These are phyloP conservation scores for Agarophyton chilense DNA, from an alignment of 23 red algal species.

Conservation along the genomic window DNA sequence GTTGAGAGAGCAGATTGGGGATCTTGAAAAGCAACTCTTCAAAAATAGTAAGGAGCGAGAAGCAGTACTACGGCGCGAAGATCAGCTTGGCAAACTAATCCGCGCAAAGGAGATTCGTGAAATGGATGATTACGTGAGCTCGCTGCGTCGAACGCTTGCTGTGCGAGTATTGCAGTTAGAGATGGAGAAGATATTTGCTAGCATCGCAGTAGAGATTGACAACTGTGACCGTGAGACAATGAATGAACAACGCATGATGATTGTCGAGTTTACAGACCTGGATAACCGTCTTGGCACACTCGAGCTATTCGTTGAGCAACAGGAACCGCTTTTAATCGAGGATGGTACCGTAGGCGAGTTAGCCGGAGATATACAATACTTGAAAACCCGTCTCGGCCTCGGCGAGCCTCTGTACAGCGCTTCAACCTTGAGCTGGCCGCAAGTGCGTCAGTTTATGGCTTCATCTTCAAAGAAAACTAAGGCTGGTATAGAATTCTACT, in stretches of 20 bases:
- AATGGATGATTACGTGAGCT: slow-evolving; percentile 92
- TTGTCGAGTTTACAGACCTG: slow-evolving; percentile 85
- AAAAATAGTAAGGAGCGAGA: slow-evolving; percentile 86
- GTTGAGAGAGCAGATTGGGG: slow-evolving; percentile 74
- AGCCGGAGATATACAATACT: slow-evolving; percentile 82
- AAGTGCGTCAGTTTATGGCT: slow-evolving; percentile 67
- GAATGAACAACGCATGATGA: slow-evolving; percentile 82
- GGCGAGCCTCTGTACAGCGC: slow-evolving; percentile 83
- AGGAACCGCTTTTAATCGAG: slow-evolving; percentile 84
- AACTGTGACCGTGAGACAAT: slow-evolving; percentile 31
- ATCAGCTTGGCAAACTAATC: slow-evolving; percentile 91
- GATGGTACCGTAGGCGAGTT: slow-evolving; percentile 87
- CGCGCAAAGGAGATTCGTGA: slow-evolving; percentile 86
- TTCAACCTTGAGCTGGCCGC: slow-evolving; percentile 71
- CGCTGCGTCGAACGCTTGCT: slow-evolving; percentile 80
- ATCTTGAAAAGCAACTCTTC: slow-evolving; percentile 76
- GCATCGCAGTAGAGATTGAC: slow-evolving; percentile 82
- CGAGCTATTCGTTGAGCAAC: slow-evolving; percentile 70
- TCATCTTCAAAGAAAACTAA: slow-evolving; percentile 70
- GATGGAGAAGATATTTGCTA: slow-evolving; percentile 86
- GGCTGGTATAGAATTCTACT: slow-evolving; percentile 94
- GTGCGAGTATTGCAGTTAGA: slow-evolving; percentile 90
- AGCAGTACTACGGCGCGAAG: slow-evolving; percentile 81
- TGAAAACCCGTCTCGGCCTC: slow-evolving; percentile 88
- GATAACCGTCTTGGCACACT: slow-evolving; percentile 76